Conservation (phyloP, 2,329 filamentous ascomycete genomes). For the Fusarium luffae region DNA sequence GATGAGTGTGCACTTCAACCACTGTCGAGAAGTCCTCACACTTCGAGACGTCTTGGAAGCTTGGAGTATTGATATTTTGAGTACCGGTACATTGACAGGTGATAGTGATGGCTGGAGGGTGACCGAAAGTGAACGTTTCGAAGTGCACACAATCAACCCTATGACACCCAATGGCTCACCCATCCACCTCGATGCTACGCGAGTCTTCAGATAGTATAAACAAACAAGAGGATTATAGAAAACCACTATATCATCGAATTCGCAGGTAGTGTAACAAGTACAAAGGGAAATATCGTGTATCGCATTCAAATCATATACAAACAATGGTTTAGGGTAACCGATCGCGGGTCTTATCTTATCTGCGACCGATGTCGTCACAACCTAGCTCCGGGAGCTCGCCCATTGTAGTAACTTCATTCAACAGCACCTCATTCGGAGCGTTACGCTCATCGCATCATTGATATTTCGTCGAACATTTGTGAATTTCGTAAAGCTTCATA, state of each 20-base stretch:
- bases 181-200: not conserved
- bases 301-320: no score
- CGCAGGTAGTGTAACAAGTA: not conserved
- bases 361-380: constrained; percentile 43
- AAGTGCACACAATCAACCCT: not conserved
- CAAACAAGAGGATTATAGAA: not conserved
- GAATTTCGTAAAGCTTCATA: not conserved
- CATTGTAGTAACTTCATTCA: constrained; percentile 11
- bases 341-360: constrained; percentile 37
- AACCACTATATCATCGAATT: not conserved
- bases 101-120: not conserved
- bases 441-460: constrained; percentile 34
- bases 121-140: not conserved
- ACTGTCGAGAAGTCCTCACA: constrained; percentile 33
- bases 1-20: constrained; percentile 56
- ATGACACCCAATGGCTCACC: not conserved
- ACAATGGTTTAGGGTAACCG: constrained; percentile 22
- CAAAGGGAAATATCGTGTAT: not conserved
- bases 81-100: constrained; percentile 9
- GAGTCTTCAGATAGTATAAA: not conserved
- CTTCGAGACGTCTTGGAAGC: constrained; percentile 47
- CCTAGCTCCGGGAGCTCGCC: constrained; percentile 34
- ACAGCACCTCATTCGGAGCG: constrained; percentile 11
- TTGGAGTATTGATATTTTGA: constrained; percentile 28
- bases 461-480: constrained; percentile 15